Conservation (phyloP, 2,329 filamentous ascomycete species). For the Colletotrichum karsti region DNA sequence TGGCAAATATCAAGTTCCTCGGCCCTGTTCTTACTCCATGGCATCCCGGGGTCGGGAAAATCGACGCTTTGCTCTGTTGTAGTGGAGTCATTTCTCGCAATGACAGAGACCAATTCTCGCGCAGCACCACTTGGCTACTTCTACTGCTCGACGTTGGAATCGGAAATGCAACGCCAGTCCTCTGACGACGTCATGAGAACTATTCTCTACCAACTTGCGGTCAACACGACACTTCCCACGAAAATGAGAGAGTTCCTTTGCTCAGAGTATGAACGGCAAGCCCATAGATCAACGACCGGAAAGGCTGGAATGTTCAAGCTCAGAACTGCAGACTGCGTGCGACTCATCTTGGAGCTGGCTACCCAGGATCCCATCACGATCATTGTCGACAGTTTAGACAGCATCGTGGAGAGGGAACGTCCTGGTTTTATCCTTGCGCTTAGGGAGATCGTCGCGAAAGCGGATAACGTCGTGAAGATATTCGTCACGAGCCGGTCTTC, state of each 20-base stretch:
- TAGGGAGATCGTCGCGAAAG: not conserved
- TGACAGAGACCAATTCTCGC: not conserved
- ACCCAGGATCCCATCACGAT: not conserved
- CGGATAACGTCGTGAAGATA: not conserved
- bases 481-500: not conserved
- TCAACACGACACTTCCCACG: not conserved
- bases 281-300: not conserved
- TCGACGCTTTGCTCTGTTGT: not conserved
- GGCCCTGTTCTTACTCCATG: not conserved
- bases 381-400: not conserved
- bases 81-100: not conserved
- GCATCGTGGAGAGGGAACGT: not conserved
- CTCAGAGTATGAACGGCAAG: not conserved
- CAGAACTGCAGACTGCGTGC: not conserved
- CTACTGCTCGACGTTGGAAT: constrained; percentile 2
- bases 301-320: not conserved
- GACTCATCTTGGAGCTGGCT: not conserved
- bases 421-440: not conserved
- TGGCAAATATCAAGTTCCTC: not conserved
- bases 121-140: not conserved
- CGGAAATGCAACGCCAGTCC: not conserved
- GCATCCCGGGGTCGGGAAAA: not conserved
- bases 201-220: not conserved
- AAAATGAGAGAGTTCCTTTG: not conserved
- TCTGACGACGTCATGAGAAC: not conserved